Evolutionary conservation across 352 stramenopile species (phyloP), one percentile per base, ranked within the genome.

Genomic region (Phytopythium vexans): DNA sequence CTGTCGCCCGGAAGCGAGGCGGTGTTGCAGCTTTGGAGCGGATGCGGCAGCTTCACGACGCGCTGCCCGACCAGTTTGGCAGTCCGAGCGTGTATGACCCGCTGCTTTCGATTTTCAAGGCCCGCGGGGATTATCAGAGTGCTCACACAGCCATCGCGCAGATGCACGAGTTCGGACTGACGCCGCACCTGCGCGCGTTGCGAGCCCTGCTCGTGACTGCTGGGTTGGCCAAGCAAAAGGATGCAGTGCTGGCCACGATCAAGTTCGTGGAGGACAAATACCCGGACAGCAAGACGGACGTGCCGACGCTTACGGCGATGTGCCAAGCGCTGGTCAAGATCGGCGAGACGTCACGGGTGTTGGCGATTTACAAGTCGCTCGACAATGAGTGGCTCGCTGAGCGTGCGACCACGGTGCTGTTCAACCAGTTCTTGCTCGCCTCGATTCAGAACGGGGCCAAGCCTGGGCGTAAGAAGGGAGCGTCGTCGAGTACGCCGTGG

Each of bases 341-440:
- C 38, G 74, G 66, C 6, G 78, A 87, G 35, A 55, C 64, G 6
- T 38, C 64, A 27, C 66, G 64, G 0, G 75, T 82, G 39, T 41
- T 84, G 43, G 56, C 70, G 42, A 75, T 85, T 36, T 86, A 84
- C 62, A 49, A 49, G 39, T 64, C 72, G 21, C 60, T 75, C 27
- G 66, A 85, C 16, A 21, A 44, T 6, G 14, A 66, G 1, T 89
- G 75, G 75, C 46, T 79, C 12, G 42, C 52, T 6, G 9, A 69
- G 21, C 12, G 84, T 8, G 74, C 52, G 4, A 86, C 46, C 36
- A 85, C 75, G 16, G 57, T 73, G 38, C 45, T 84, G 54, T 80
- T 72, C 38, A 88, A 83, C 54, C 76, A 86, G 52, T 87, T 88
- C 40, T 41, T 92, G 6, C 52, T 86, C 8, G 77, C 74, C 41